These are phyloP conservation scores for Mangifera indica DNA, from an alignment of 345 rosid species.

Conservation along the genomic window DNA sequence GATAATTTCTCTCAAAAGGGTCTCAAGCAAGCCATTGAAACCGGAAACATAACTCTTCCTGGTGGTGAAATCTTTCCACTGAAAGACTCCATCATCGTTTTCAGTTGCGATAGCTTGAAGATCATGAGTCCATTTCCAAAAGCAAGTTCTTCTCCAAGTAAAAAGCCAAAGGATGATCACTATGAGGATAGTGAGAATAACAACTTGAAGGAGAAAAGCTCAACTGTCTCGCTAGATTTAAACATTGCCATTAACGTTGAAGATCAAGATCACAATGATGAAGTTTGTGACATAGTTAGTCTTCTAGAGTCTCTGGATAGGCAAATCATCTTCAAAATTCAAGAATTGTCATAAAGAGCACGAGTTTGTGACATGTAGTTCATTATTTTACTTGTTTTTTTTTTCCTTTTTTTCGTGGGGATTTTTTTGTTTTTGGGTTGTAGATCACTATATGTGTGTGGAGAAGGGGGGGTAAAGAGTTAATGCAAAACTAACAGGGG, in stretches of 20 bases:
- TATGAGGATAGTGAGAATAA: not conserved
- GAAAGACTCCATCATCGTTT: slow-evolving; percentile 61
- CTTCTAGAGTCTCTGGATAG: slow-evolving; percentile 44
- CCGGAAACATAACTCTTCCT: slow-evolving; percentile 36
- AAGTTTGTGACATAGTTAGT: slow-evolving; percentile 17
- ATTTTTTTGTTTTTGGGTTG: slow-evolving; percentile 8
- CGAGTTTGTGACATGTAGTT: not conserved
- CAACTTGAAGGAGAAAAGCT: slow-evolving; percentile 13
- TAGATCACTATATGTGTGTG: slow-evolving; percentile 19
- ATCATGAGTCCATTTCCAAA: slow-evolving; percentile 19
- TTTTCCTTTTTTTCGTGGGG: no score
- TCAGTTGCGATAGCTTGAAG: slow-evolving; percentile 41
- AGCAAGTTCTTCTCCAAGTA: slow-evolving; percentile 29
- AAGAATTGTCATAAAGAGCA: slow-evolving; percentile 29
- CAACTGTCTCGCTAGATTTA: slow-evolving; percentile 43
- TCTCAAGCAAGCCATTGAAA: slow-evolving; percentile 44
- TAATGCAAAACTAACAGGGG: slow-evolving; percentile 29
- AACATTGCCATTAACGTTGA: slow-evolving; percentile 50
- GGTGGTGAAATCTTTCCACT: slow-evolving; percentile 50
- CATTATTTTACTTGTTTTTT: slow-evolving; percentile 3
- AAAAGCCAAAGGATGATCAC: slow-evolving; percentile 25
- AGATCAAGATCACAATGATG: not conserved
- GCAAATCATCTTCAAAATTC: slow-evolving; percentile 45
- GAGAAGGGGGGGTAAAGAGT: slow-evolving; percentile 13
- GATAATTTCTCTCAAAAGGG: slow-evolving; percentile 31